These are phyloP conservation scores for Boletus pseudopeckii DNA, from an alignment of 768 basidiomycete species.

Conservation along the genomic window DNA sequence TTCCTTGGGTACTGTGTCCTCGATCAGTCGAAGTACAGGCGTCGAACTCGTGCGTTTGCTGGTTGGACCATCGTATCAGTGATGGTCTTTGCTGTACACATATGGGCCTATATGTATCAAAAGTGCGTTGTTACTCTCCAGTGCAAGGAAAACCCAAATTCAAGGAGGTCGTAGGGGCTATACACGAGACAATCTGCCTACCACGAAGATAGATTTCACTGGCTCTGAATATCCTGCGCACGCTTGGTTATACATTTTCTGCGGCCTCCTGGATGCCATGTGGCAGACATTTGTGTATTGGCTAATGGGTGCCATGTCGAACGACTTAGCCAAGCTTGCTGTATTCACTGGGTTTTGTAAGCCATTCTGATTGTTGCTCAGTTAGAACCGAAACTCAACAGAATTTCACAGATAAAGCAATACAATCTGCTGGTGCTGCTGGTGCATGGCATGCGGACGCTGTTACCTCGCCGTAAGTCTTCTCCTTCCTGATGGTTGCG, in stretches of 20 bases:
- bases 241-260: conserved; percentile 65
- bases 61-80: conserved; percentile 62
- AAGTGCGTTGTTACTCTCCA: conserved; percentile 41
- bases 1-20: conserved; percentile 62
- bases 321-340: conserved; percentile 75
- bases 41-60: conserved; percentile 67
- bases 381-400: background rate
- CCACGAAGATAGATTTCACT: conserved; percentile 55
- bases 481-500: background rate
- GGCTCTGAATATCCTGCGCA: conserved; percentile 52
- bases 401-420: conserved; percentile 59
- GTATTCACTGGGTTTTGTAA: conserved; percentile 79
- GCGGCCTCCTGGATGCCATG: conserved; percentile 74
- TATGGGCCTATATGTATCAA: conserved; percentile 78
- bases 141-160: background rate
- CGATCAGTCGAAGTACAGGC: conserved; percentile 51
- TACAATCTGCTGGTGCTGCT: conserved; percentile 75
- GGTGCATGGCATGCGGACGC: conserved; percentile 72
- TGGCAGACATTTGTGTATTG: conserved; percentile 85
- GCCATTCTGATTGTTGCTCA: conserved; percentile 25
- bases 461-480: conserved; percentile 53
- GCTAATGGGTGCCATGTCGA: conserved; percentile 85
- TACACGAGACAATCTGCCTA: conserved; percentile 48
- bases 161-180: conserved; percentile 41
- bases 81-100: conserved; percentile 67